Percentiles rank a stretch among this genome's conserved stretches.
Conservation (phyloP, 176 grass and related monocot genomes). For the Rhipidocladum racemiflorum region DNA sequence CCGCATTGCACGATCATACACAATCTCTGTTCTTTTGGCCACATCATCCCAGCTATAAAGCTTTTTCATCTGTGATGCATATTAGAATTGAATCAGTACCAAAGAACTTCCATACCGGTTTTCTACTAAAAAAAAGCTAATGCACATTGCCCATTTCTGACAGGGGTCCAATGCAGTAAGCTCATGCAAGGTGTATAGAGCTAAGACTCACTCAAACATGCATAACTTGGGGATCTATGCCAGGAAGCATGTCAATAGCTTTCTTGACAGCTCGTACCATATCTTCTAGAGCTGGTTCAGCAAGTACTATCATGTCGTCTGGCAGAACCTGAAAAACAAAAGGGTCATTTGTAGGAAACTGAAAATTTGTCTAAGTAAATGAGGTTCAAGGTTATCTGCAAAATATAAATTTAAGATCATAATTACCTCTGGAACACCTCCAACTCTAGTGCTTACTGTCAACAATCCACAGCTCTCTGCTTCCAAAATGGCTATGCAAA, state of each 20-base stretch:
- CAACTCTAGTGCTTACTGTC: constrained; percentile 94
- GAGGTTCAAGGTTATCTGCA: not conserved
- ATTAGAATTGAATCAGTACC: constrained; percentile 23
- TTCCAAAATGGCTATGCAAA: constrained; percentile 98
- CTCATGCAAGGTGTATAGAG: not conserved
- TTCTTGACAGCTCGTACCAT: constrained; percentile 77
- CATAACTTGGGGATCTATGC: constrained; percentile 81
- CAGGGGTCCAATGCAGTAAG: not conserved
- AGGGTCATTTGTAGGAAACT: not conserved
- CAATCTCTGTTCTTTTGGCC: constrained; percentile 83
- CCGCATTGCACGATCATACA: constrained; percentile 68
- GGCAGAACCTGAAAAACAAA: constrained; percentile 71
- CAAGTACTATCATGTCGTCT: constrained; percentile 97
- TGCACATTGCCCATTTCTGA: not conserved
- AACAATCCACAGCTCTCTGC: constrained; percentile 92
- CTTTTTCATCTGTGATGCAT: constrained; percentile 64
- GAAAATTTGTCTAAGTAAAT: not conserved
- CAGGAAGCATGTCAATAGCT: constrained; percentile 82
- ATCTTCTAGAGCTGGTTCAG: constrained; percentile 74
- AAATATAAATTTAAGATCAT: constrained; percentile 19
- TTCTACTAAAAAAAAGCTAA: not conserved
- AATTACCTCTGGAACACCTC: constrained; percentile 86
- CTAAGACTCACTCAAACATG: constrained; percentile 57
- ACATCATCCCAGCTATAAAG: constrained; percentile 98
- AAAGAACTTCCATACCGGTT: not conserved